Conservation (phyloP, 2,329 filamentous ascomycete genomes). For the Davidsoniella neocaledoniae region DNA sequence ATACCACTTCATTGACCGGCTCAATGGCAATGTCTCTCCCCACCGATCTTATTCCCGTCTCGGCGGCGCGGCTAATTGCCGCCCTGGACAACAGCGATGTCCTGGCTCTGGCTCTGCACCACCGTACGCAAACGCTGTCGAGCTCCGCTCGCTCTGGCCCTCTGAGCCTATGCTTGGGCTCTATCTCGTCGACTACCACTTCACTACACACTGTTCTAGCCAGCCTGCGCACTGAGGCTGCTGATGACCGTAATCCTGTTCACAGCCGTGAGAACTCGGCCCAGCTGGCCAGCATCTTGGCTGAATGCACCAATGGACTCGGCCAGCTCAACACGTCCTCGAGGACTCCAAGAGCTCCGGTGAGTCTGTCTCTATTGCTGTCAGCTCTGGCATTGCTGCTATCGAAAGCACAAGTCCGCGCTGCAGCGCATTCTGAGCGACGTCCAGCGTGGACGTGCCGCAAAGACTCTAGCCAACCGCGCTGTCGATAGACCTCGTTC, state of each 20-base stretch:
- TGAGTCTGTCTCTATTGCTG: constrained; percentile 5
- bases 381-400: constrained; percentile 24
- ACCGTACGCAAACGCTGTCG: constrained; percentile 30
- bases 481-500: constrained; percentile 21
- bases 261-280: constrained; percentile 28
- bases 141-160: constrained; percentile 21
- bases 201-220: constrained; percentile 38
- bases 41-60: constrained; percentile 12
- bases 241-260: constrained; percentile 37
- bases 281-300: constrained; percentile 34
- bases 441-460: constrained; percentile 34
- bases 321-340: constrained; percentile 36
- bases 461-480: constrained; percentile 21
- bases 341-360: constrained; percentile 17
- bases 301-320: constrained; percentile 38
- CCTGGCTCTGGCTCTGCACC: constrained; percentile 37
- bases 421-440: constrained; percentile 41
- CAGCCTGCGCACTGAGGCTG: constrained; percentile 38
- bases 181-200: constrained; percentile 33
- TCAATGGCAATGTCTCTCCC: neutral
- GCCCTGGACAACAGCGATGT: constrained; percentile 39
- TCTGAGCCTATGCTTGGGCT: neutral
- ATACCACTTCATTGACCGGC: too few species aligned
- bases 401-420: constrained; percentile 35
- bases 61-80: constrained; percentile 16